Conservation (phyloP, 257 asterid species). For the Nicotiana noctiflora region DNA sequence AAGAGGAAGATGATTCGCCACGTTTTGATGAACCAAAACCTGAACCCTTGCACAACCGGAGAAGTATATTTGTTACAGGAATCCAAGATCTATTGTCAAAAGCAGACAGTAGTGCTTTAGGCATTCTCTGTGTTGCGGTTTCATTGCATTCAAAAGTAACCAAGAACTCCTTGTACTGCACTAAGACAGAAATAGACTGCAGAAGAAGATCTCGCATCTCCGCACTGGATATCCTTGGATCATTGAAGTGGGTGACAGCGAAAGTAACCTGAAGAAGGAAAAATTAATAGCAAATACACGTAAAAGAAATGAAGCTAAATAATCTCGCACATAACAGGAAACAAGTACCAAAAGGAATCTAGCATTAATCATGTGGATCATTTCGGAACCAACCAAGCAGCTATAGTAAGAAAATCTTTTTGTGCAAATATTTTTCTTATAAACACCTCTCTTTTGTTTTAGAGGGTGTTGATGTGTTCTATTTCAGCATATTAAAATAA, state of each 20-base stretch:
- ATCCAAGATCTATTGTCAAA: conserved; percentile 95
- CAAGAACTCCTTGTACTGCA: conserved; percentile 78
- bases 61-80: conserved; percentile 78
- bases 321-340: not conserved
- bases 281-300: not conserved
- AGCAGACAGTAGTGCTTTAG: conserved; percentile 75
- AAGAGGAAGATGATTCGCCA: conserved; percentile 88
- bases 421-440: not conserved
- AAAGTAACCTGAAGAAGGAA: conserved; percentile 67
- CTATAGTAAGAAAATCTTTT: not conserved
- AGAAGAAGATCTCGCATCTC: conserved; percentile 91
- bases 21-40: conserved; percentile 71
- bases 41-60: conserved; percentile 75
- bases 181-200: conserved; percentile 83
- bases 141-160: conserved; percentile 82
- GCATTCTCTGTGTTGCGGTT: conserved; percentile 67
- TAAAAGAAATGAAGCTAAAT: not conserved
- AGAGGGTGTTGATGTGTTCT: not conserved
- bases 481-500: not conserved
- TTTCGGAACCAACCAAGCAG: not conserved
- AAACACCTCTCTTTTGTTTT: not conserved
- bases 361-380: not conserved
- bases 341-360: not conserved
- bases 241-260: conserved; percentile 75
- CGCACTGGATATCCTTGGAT: conserved; percentile 87